Evolutionary conservation across 345 rosid genomes (phyloP), one percentile per base, ranked within the genome.

Genomic region (Murraya koenigii): DNA sequence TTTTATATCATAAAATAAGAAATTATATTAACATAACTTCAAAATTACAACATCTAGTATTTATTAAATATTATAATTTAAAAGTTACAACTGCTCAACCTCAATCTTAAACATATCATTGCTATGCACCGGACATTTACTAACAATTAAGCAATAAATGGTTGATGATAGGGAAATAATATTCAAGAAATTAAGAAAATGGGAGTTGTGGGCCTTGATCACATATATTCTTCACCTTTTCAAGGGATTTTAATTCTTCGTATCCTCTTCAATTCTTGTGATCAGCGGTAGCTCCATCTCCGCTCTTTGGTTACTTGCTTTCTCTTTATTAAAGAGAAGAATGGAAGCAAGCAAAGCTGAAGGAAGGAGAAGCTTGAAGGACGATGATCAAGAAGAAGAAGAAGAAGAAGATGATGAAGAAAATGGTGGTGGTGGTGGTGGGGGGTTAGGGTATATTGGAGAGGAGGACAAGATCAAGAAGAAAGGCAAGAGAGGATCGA

Each of bases 361-460:
- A 54, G 98, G 89, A n/a, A 86, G 88, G 83, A 86, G 90, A 84
- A 84, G 86, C 78, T 80, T 88, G 79, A 82, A 80, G 81, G 89
- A 85, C 75, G 88, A 85, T 15, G 92, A 90, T n/a, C 95, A 88
- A 25, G 92, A 86, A 35, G 96, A 92, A 33, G 87, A 82, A 1
- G 89, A 85, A 5, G 83, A 82, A 23, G 75, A 63, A 1, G 75
- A 66, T 1, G 41, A 15, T 58, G n/a, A n/a, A n/a, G n/a, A n/a
- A n/a, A 28, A 49, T 65, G 82, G 71, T 30, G 49, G 84, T 63
- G 93, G 82, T n/a, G n/a, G n/a, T n/a, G n/a, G n/a, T n/a, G n/a
- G n/a, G n/a, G n/a, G n/a, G n/a, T n/a, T n/a, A n/a, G n/a, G n/a
- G n/a, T n/a, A n/a, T 83, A 71, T 80, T 71, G 78, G 58, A n/a